Conservation (phyloP, 345 rosid species). For the Salix udensis region DNA sequence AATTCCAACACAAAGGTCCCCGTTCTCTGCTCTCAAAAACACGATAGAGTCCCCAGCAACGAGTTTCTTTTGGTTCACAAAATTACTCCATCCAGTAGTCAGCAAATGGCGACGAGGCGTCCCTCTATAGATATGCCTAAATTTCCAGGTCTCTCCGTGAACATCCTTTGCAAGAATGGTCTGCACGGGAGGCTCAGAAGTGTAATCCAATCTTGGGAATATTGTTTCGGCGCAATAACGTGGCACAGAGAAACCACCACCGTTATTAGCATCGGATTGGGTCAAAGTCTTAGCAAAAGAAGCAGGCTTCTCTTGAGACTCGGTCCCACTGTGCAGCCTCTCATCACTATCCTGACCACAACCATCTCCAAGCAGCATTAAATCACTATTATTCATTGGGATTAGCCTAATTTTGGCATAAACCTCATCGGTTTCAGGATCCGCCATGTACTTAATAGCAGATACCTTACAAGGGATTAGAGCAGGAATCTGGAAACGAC, state of each 20-base stretch:
- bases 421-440: slow-evolving; percentile 87
- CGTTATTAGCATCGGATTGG: slow-evolving; percentile 95
- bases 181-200: slow-evolving; percentile 94
- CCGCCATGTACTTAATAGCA: slow-evolving; percentile 76
- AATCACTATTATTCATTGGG: slow-evolving; percentile 45
- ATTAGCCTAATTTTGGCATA: slow-evolving; percentile 60
- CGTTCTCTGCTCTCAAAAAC: slow-evolving; percentile 75
- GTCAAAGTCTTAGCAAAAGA: slow-evolving; percentile 94
- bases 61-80: slow-evolving; percentile 96
- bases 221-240: slow-evolving; percentile 98
- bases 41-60: slow-evolving; percentile 95
- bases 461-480: slow-evolving; percentile 59
- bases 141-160: slow-evolving; percentile 84
- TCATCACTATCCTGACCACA: slow-evolving; percentile 31
- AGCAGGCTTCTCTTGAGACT: slow-evolving; percentile 60
- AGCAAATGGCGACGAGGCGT: slow-evolving; percentile 92
- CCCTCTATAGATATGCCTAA: slow-evolving; percentile 93
- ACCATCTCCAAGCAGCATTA: slow-evolving; percentile 10
- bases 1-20: slow-evolving; percentile 91
- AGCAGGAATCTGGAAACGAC: slow-evolving; percentile 42
- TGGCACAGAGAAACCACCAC: slow-evolving; percentile 98
- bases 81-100: slow-evolving; percentile 98
- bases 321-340: slow-evolving; percentile 30
- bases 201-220: slow-evolving; percentile 79
- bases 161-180: slow-evolving; percentile 88